phyloP scores from a whole-genome alignment of 768 basidiomycete species.

The Infundibulicybe gibba region DNA sequence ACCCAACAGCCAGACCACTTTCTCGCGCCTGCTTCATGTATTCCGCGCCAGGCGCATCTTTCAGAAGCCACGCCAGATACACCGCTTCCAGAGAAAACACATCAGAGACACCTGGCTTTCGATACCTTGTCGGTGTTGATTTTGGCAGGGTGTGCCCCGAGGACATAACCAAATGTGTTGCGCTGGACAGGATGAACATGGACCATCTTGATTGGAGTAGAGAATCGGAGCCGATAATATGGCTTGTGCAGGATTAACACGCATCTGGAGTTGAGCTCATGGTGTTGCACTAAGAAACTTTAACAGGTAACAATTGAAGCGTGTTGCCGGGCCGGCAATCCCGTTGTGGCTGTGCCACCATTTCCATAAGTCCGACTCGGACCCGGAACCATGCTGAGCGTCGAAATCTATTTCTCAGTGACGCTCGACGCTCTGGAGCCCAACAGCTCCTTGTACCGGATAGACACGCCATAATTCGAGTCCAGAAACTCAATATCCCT shows the following conservation, averaged over 20 bases:
- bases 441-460: no score
- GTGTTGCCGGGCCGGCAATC: no score
- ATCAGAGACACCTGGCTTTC: slow-evolving; percentile 60
- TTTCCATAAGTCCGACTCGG: no score
- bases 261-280: slow-evolving; percentile 41
- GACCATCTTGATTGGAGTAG: slow-evolving; percentile 39
- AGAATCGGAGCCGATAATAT: slow-evolving; percentile 47
- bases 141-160: slow-evolving; percentile 59
- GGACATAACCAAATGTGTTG: slow-evolving; percentile 63
- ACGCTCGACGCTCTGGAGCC: no score
- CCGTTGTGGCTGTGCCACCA: no score
- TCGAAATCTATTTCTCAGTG: no score
- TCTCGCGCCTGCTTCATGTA: slow-evolving; percentile 87
- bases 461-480: no score
- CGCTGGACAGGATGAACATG: slow-evolving; percentile 48
- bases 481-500: no score
- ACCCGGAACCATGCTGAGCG: no score
- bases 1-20: slow-evolving; percentile 63
- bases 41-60: slow-evolving; percentile 73
- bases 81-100: slow-evolving; percentile 81
- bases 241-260: slow-evolving; percentile 54
- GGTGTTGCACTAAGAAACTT: not conserved
- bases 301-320: no score
- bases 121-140: slow-evolving; percentile 72
- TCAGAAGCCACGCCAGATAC: slow-evolving; percentile 78